These are phyloP conservation scores for Candida albicans DNA, from an alignment of 1,139 yeast species.

Conservation along the genomic window DNA sequence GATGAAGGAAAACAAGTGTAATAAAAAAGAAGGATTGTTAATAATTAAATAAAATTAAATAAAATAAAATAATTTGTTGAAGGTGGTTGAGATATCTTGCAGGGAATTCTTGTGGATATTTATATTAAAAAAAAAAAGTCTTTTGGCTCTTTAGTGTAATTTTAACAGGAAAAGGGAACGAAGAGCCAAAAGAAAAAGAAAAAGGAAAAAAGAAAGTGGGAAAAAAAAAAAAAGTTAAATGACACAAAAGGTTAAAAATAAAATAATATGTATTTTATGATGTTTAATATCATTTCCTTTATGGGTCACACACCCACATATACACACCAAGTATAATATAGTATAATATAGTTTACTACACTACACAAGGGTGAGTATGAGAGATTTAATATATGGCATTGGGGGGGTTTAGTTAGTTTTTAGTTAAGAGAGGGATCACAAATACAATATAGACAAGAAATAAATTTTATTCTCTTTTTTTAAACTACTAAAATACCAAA, in stretches of 20 bases:
- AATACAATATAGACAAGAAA: too few species aligned
- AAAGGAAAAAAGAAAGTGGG: background rate
- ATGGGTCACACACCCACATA: too few species aligned
- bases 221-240: background rate
- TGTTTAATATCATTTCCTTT: too few species aligned
- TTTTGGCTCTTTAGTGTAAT: background rate
- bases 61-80: background rate
- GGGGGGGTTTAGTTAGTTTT: too few species aligned
- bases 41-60: background rate
- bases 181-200: background rate
- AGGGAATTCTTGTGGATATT: background rate
- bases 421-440: too few species aligned
- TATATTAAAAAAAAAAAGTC: too few species aligned
- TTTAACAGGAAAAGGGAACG: background rate
- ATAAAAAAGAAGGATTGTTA: background rate
- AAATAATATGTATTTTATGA: background rate
- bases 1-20: background rate
- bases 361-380: too few species aligned
- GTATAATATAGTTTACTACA: too few species aligned
- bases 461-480: too few species aligned
- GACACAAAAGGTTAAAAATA: background rate
- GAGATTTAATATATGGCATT: too few species aligned
- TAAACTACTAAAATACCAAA: too few species aligned
- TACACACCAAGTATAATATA: too few species aligned
- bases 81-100: background rate